Evolutionary conservation across 1,284 basidiomycete genomes (phyloP).

Genomic region (Ceratorhiza oryzae-sativae): DNA sequence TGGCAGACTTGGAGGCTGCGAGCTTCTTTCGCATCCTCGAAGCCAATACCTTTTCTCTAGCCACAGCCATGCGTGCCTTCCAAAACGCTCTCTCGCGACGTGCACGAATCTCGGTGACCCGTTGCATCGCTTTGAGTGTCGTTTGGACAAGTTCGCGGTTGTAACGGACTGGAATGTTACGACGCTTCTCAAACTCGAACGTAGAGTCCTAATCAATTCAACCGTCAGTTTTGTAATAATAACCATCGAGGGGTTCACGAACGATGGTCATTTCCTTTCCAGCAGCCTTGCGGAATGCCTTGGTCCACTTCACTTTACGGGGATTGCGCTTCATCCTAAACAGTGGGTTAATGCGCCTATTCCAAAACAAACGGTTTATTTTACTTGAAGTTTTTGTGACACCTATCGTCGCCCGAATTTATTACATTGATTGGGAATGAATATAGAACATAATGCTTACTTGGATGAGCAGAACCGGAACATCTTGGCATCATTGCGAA

Average conservation of each 20-base stretch:
- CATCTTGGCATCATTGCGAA: slow-evolving; percentile 95
- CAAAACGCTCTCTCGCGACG: slow-evolving; percentile 96
- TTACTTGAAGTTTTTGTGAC: slow-evolving; percentile 98
- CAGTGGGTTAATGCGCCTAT: slow-evolving; percentile 38
- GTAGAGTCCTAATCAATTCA: slow-evolving; percentile 82
- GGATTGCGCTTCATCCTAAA: slow-evolving; percentile 99
- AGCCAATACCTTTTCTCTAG: slow-evolving; percentile 72
- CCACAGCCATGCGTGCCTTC: slow-evolving; percentile 87
- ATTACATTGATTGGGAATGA: slow-evolving; percentile 41
- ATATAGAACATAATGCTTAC: slow-evolving; percentile 58
- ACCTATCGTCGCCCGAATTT: slow-evolving; percentile 58
- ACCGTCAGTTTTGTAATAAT: slow-evolving; percentile 12
- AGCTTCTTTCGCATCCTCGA: slow-evolving; percentile 60
- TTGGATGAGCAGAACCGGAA: slow-evolving; percentile 98
- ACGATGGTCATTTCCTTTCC: slow-evolving; percentile 99
- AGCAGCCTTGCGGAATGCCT: slow-evolving; percentile 98
- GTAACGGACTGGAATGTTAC: slow-evolving; percentile 98
- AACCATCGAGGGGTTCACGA: slow-evolving; percentile 50
- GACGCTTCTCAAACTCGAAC: slow-evolving; percentile 98
- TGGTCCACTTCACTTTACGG: slow-evolving; percentile 99
- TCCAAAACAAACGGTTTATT: slow-evolving; percentile 43
- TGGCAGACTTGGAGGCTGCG: slow-evolving; percentile 67
- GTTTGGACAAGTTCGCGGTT: slow-evolving; percentile 92
- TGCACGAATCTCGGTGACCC: slow-evolving; percentile 91
- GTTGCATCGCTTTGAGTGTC: slow-evolving; percentile 97